Percentiles rank a stretch among this genome's conserved stretches.
Conservation (phyloP, 2,329 filamentous ascomycete species). For the Curvularia sp. region DNA sequence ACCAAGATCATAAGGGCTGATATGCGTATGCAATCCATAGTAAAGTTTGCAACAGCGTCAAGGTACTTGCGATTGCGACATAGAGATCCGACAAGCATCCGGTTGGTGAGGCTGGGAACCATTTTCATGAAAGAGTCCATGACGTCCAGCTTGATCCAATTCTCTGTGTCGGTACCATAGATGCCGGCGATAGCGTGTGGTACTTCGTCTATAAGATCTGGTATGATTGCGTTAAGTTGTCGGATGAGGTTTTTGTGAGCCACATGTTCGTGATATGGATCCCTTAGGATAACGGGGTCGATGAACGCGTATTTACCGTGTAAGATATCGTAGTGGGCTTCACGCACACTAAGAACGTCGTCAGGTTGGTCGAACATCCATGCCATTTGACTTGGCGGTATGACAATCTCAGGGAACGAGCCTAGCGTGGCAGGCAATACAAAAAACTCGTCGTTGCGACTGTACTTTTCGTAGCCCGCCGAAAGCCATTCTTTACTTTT, state of each 20-base stretch:
- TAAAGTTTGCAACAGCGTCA: conserved; percentile 58
- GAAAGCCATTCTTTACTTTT: conserved; percentile 34
- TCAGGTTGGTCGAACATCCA: conserved; percentile 56
- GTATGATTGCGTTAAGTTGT: conserved; percentile 49
- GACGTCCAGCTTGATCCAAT: conserved; percentile 49
- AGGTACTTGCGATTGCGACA: conserved; percentile 58
- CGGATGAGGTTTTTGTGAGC: conserved; percentile 52
- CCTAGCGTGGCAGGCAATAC: conserved; percentile 37
- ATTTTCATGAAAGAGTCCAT: conserved; percentile 48
- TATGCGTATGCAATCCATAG: conserved; percentile 54
- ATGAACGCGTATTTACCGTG: conserved; percentile 51
- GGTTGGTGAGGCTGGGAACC: conserved; percentile 53
- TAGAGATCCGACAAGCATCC: conserved; percentile 56
- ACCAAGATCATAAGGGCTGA: conserved; percentile 54
- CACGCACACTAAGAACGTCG: conserved; percentile 45
- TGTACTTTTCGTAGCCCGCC: conserved; percentile 35
- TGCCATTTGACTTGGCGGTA: conserved; percentile 45
- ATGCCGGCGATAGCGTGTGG: conserved; percentile 42
- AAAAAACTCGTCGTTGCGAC: conserved; percentile 34
- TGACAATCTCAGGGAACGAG: conserved; percentile 38
- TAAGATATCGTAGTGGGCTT: conserved; percentile 50
- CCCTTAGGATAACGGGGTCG: conserved; percentile 43
- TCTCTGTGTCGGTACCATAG: conserved; percentile 47
- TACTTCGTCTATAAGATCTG: conserved; percentile 51
- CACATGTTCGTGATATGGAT: conserved; percentile 53